Conservation (phyloP, 1,284 basidiomycete genomes). For the Pyrrhoderma lamaoense region DNA sequence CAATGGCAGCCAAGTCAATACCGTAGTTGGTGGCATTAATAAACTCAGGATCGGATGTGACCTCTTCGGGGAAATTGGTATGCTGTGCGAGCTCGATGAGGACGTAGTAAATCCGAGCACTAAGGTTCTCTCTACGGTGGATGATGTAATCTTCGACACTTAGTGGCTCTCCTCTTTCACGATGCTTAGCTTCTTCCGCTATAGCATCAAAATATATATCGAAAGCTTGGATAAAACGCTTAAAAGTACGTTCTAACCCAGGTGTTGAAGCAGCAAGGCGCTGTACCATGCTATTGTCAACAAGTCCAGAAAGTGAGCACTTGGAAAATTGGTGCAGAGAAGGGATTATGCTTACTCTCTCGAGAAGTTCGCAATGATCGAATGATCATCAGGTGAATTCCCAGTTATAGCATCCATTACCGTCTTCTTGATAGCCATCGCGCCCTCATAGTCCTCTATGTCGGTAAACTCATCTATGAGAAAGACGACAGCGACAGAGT, state of each 20-base stretch:
- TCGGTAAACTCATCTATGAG: slow-evolving; percentile 65
- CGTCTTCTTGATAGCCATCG: slow-evolving; percentile 32
- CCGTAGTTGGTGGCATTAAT: background rate
- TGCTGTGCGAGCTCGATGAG: slow-evolving; percentile 10
- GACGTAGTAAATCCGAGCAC: slow-evolving; percentile 10
- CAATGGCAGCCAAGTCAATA: slow-evolving; percentile 20
- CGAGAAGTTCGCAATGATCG: slow-evolving; percentile 29
- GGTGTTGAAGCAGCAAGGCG: background rate
- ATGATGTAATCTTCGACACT: slow-evolving; percentile 28
- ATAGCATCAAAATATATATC: slow-evolving; percentile 1
- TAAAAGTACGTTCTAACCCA: background rate
- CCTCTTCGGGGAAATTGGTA: slow-evolving; percentile 15
- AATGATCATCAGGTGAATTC: slow-evolving; percentile 45
- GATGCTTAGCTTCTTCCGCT: slow-evolving; percentile 1
- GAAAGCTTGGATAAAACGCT: slow-evolving; percentile 1
- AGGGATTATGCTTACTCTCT: slow-evolving; percentile 6
- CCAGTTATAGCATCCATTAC: slow-evolving; percentile 48
- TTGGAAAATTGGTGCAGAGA: background rate
- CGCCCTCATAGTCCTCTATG: slow-evolving; percentile 51
- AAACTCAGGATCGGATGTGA: slow-evolving; percentile 10
- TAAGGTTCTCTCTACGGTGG: slow-evolving; percentile 13
- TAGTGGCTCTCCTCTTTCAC: background rate
- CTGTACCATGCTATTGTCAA: slow-evolving; percentile 1
- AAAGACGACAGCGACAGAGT: slow-evolving; percentile 62
- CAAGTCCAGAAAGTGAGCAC: background rate